A percentile compares a stretch with the other conserved stretches of the same genome.
Evolutionary conservation across 768 basidiomycete species (phyloP).

Genomic region (Suillus luteus): DNA sequence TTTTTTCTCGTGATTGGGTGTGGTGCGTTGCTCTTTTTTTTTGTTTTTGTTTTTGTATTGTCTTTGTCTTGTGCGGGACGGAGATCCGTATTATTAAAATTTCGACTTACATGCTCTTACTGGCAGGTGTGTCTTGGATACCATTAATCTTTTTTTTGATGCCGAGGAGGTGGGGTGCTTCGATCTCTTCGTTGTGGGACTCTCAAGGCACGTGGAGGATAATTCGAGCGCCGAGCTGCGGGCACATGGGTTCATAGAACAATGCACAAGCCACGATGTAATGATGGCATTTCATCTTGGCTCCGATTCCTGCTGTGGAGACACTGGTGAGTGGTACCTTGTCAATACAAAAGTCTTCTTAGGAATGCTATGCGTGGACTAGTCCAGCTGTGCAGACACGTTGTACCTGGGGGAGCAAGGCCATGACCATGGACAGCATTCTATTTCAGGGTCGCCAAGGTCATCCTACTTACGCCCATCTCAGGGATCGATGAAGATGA

Average conservation of each 20-base stretch:
- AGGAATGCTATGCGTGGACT: too few species aligned
- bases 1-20: too few species aligned
- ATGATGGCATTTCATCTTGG: neutral
- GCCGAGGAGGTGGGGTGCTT: neutral
- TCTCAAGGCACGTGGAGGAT: neutral
- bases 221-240: neutral
- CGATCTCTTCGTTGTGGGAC: neutral
- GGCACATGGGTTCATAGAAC: neutral
- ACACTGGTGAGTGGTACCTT: neutral
- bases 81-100: slow-evolving; percentile 7
- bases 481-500: neutral
- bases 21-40: slow-evolving; percentile 10
- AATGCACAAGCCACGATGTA: neutral
- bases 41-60: neutral
- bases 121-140: slow-evolving; percentile 5
- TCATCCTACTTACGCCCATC: too few species aligned
- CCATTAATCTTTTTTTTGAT: neutral
- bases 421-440: neutral
- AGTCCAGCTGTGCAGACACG: too few species aligned
- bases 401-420: too few species aligned
- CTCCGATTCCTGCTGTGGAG: neutral
- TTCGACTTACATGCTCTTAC: slow-evolving; percentile 5
- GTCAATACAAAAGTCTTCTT: neutral
- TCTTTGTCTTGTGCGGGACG: neutral
- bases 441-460: slow-evolving; percentile 1